phyloP scores from a whole-genome alignment of 306 rosid genomes.

The Prunus persica region DNA sequence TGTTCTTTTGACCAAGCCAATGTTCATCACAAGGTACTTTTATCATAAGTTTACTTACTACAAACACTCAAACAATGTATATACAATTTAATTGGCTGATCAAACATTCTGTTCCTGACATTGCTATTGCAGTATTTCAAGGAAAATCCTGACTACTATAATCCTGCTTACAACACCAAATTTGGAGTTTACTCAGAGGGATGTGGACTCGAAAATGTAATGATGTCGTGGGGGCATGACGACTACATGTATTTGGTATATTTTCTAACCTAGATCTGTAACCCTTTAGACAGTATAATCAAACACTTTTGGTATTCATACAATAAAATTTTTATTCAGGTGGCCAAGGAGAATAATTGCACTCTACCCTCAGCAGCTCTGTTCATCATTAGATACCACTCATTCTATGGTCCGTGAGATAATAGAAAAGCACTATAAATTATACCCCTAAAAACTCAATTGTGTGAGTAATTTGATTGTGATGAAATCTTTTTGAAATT shows the following conservation, averaged over 20 bases:
- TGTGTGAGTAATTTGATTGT: background rate
- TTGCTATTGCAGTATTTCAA: constrained; percentile 47
- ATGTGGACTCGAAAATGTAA: constrained; percentile 69
- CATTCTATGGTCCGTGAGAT: constrained; percentile 58
- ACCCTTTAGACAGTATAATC: background rate
- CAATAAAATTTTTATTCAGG: constrained; percentile 32
- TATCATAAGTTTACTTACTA: background rate
- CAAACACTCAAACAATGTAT: background rate
- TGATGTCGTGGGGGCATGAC: constrained; percentile 96
- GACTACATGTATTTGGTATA: constrained; percentile 85
- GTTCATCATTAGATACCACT: constrained; percentile 82
- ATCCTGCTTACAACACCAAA: constrained; percentile 55
- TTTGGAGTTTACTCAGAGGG: constrained; percentile 63
- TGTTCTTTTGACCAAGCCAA: constrained; percentile 67
- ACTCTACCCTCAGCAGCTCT: constrained; percentile 80
- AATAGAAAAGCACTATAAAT: background rate
- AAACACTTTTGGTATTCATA: background rate
- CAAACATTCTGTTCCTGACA: background rate
- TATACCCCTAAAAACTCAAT: background rate
- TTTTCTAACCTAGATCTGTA: background rate
- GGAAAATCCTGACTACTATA: constrained; percentile 55
- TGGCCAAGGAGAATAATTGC: constrained; percentile 61
- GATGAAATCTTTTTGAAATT: background rate
- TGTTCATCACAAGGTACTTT: constrained; percentile 71
- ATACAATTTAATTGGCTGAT: background rate